Evolutionary conservation across 2,329 filamentous ascomycete genomes (phyloP).

Genomic region (Penicillium rolfsii): DNA sequence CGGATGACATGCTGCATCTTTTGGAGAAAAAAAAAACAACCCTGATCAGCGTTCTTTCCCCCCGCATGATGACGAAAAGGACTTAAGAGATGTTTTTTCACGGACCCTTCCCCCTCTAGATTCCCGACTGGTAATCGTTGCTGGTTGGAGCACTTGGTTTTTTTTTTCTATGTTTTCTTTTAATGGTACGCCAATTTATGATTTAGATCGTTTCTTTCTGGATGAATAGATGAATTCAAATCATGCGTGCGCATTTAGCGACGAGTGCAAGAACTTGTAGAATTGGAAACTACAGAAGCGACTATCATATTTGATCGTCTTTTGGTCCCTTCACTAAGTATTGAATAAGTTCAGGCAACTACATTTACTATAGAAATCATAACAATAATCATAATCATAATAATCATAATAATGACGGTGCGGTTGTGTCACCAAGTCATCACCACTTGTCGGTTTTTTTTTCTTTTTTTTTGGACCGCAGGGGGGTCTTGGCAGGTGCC

Average conservation of each 20-base stretch:
- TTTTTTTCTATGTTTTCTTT: constrained; percentile 17
- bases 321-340: background rate
- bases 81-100: constrained; percentile 31
- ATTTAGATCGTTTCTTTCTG: constrained; percentile 30
- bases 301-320: background rate
- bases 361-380: no score
- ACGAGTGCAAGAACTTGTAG: background rate
- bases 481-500: background rate
- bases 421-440: background rate
- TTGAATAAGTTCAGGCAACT: no score
- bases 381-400: no score
- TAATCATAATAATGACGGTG: no score
- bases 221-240: constrained; percentile 33
- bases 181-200: constrained; percentile 31
- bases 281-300: background rate
- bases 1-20: background rate
- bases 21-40: background rate
- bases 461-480: background rate
- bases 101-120: constrained; percentile 22
- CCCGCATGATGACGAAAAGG: constrained; percentile 32
- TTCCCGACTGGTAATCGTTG: constrained; percentile 20
- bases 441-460: background rate
- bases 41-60: background rate
- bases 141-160: constrained; percentile 23
- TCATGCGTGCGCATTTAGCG: background rate